Base-by-base conservation (phyloP, 2,329 filamentous ascomycete genomes). In the Apiospora malaysiana region DNA sequence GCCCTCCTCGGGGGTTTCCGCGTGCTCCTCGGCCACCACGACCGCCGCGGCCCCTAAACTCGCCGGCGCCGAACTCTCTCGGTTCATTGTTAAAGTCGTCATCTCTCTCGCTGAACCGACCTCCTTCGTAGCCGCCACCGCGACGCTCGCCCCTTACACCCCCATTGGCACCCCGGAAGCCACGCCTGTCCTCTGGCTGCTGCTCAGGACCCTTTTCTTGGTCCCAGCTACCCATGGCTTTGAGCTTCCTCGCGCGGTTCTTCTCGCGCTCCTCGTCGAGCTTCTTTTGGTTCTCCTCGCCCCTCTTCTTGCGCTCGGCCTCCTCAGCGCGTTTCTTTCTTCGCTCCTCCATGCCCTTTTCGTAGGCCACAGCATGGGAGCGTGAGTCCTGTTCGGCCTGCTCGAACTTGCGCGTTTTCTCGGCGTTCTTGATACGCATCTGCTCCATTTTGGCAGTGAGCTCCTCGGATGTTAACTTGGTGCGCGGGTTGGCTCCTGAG, bases 171-270 rank as follows among this genome's bases (percentile, higher is more conserved):
- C 81, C 77, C 12, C 80, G 75, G 74, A 86, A 88, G 6, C 77
- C 79, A 21, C 80, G 77, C 37, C 80, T 77, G 2, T 85, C 82
- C 71, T 86, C 83, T 51, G 83, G 82, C 21, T 79, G 80, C 18
- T 80, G 75, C 56, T 84, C 81, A 14, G 79, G 81, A 63, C 56
- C 32, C 79, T 90, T 90, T 51, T 88, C 88, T 76, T 88, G 85
- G 71, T 91, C 89, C 89, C 89, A 91, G 73, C 83, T 85, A 59
- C 82, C 81, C 81, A 90, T 85, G 0, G 89, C 89, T 74, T 87
- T 87, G 25, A 91, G 82, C 77, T 91, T 91, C 68, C 89, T 81
- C 79, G 90, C 88, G 10, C 89, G 79, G 76, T 91, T 91, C 74
- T 85, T 85, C 32, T 86, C 87, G 16, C 89, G 84, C 81, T 91